phyloP scores from a whole-genome alignment of 169 alveolate species.

The Eimeria maxima region DNA sequence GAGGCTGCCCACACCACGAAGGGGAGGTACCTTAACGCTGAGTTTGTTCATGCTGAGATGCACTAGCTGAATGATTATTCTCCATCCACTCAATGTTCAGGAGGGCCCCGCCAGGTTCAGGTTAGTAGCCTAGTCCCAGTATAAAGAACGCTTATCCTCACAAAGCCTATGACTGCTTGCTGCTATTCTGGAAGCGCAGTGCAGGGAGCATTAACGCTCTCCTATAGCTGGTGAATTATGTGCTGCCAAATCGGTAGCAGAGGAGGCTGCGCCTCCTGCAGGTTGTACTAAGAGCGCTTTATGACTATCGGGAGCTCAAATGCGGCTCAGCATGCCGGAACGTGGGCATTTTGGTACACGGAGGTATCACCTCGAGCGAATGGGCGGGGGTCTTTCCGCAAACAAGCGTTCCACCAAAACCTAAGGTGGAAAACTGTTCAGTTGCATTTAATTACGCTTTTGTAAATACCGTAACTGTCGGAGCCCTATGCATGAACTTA shows the following conservation, averaged over 20 bases:
- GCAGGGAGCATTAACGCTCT: neutral
- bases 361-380: neutral
- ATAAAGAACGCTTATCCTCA: neutral
- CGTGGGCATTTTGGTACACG: neutral
- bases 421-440: neutral
- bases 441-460: neutral
- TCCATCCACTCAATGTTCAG: slow-evolving; percentile 3
- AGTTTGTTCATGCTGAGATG: neutral
- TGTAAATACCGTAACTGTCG: no score
- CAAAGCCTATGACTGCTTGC: neutral
- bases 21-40: slow-evolving; percentile 39
- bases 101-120: neutral
- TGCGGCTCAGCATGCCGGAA: neutral
- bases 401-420: neutral
- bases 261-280: neutral
- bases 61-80: neutral
- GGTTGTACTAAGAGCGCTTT: neutral
- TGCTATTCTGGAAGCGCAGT: neutral
- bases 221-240: neutral
- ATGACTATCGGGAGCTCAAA: neutral
- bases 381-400: neutral
- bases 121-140: neutral
- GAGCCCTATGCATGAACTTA: neutral
- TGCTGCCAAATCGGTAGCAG: slow-evolving; percentile 18
- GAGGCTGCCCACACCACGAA: neutral